phyloP scores from a whole-genome alignment of 495 filamentous ascomycete genomes.

The Copromyces sp. region DNA sequence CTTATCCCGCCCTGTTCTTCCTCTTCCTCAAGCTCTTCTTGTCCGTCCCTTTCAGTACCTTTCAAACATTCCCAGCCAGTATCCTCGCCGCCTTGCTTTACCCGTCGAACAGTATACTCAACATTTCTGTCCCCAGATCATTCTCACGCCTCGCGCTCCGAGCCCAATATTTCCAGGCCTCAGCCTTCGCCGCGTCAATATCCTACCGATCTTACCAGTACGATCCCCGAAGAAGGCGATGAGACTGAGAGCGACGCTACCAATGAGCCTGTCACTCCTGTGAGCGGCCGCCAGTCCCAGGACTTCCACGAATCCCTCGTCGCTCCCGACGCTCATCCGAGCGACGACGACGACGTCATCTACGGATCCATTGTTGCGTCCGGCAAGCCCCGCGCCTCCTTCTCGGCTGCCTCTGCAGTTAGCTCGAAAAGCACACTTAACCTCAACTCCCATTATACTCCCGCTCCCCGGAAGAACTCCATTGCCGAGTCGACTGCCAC shows the following conservation, averaged over 20 bases:
- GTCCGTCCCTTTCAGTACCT: not conserved
- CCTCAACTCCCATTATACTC: slow-evolving; percentile 5
- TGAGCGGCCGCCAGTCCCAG: slow-evolving; percentile 40
- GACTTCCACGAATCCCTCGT: slow-evolving; percentile 34
- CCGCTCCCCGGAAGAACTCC: not conserved
- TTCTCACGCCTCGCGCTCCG: not conserved
- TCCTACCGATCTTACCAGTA: slow-evolving; percentile 29
- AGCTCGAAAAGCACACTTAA: not conserved
- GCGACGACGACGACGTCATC: not conserved
- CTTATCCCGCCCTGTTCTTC: not conserved
- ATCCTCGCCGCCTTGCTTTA: not conserved
- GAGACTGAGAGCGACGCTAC: slow-evolving; percentile 38
- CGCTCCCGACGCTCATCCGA: not conserved
- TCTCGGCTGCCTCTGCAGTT: not conserved
- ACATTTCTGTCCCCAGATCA: slow-evolving; percentile 8
- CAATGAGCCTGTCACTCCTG: slow-evolving; percentile 39
- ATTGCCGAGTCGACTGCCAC: slow-evolving; percentile 1
- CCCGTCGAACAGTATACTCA: slow-evolving; percentile 7
- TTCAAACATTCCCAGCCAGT: not conserved
- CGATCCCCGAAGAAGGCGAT: slow-evolving; percentile 39
- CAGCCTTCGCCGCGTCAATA: slow-evolving; percentile 29
- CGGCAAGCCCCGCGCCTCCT: not conserved
- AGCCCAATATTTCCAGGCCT: slow-evolving; percentile 14
- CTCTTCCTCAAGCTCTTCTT: not conserved
- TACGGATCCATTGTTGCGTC: not conserved